These are phyloP conservation scores for Mortierella sp. DNA, from an alignment of 371 early-diverging fungal genomes.

Conservation along the genomic window DNA sequence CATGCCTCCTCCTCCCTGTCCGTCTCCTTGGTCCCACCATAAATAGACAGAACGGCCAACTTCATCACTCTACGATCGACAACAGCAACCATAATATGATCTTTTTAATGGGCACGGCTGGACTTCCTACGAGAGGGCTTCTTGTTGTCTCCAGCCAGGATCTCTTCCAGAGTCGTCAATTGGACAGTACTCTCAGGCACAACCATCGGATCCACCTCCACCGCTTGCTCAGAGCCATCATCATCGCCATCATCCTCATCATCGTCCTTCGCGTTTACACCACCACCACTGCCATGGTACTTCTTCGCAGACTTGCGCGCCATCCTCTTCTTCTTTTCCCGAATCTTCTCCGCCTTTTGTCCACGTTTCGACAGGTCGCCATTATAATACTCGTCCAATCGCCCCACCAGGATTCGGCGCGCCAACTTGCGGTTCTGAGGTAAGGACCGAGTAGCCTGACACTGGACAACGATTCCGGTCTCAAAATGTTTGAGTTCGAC, in stretches of 20 bases:
- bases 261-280: background rate
- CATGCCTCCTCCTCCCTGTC: background rate
- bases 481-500: constrained; percentile 90
- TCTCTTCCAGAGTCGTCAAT: constrained; percentile 34
- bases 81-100: background rate
- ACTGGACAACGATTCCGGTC: constrained; percentile 84
- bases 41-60: background rate
- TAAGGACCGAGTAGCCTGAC: constrained; percentile 86
- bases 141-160: constrained; percentile 37
- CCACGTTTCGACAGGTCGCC: constrained; percentile 76
- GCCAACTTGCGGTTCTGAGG: constrained; percentile 85
- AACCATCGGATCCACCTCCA: background rate
- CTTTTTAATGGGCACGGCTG: background rate
- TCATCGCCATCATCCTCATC: constrained; percentile 3
- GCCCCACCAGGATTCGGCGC: constrained; percentile 73
- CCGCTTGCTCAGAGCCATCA: background rate
- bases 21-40: background rate
- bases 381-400: constrained; percentile 80
- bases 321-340: constrained; percentile 68
- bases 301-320: constrained; percentile 68
- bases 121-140: constrained; percentile 44
- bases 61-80: background rate
- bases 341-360: constrained; percentile 74
- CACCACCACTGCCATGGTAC: constrained; percentile 56
- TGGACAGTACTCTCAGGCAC: constrained; percentile 15